Conservation (phyloP, 805 yeast species). For the Pichia membranifaciens region DNA sequence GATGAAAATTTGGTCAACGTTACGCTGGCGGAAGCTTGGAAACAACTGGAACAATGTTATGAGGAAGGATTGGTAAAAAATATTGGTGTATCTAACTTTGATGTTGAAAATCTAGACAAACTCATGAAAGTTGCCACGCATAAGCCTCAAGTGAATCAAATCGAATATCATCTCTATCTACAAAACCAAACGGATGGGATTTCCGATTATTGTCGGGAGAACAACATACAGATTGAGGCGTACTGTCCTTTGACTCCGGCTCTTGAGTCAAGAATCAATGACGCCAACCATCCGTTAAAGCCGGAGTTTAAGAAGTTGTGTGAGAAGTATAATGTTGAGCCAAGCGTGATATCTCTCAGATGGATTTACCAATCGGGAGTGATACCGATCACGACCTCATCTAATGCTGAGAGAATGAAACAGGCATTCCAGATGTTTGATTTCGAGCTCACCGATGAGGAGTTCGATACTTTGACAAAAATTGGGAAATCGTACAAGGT, state of each 20-base stretch:
- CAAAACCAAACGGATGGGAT: slow-evolving; percentile 58
- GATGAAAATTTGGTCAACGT: slow-evolving; percentile 36
- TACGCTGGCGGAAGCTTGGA: slow-evolving; percentile 47
- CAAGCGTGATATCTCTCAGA: slow-evolving; percentile 60
- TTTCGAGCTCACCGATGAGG: slow-evolving; percentile 48
- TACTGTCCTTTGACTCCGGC: slow-evolving; percentile 69
- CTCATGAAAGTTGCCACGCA: slow-evolving; percentile 37
- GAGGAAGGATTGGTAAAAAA: slow-evolving; percentile 41
- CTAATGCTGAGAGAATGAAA: slow-evolving; percentile 48
- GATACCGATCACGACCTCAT: slow-evolving; percentile 71
- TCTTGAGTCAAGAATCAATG: slow-evolving; percentile 33
- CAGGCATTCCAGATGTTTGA: slow-evolving; percentile 51
- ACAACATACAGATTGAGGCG: slow-evolving; percentile 54
- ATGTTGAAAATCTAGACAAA: slow-evolving; percentile 38
- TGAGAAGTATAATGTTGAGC: slow-evolving; percentile 52
- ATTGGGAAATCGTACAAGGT: slow-evolving; percentile 32
- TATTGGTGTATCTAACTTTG: slow-evolving; percentile 60
- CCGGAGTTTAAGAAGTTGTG: slow-evolving; percentile 36
- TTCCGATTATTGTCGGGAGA: slow-evolving; percentile 42
- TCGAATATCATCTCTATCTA: slow-evolving; percentile 62
- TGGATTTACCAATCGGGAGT: slow-evolving; percentile 64
- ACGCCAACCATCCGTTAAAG: slow-evolving; percentile 36
- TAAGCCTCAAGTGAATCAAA: slow-evolving; percentile 60
- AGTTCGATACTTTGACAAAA: slow-evolving; percentile 38
- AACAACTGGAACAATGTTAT: slow-evolving; percentile 37